Conservation (phyloP, 306 rosid genomes). For the Sphenostylis stenocarpa region DNA sequence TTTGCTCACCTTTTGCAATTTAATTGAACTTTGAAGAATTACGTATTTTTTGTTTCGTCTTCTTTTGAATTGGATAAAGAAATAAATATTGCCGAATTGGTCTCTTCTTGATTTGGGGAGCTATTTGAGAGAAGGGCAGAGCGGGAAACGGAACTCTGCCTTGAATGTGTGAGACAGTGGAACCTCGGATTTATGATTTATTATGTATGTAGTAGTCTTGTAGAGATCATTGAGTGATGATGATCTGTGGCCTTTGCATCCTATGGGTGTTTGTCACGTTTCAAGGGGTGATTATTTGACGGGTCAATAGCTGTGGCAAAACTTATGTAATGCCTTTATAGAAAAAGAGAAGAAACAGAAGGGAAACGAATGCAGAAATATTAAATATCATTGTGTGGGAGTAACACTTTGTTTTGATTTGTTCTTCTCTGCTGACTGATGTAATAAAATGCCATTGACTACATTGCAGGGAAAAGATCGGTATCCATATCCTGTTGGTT, state of each 20-base stretch:
- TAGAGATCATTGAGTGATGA: no score
- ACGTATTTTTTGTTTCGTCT: background rate
- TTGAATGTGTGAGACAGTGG: no score
- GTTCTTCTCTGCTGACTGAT: constrained; percentile 13
- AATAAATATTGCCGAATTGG: no score
- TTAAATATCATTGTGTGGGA: background rate
- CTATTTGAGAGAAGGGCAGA: no score
- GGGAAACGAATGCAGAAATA: background rate
- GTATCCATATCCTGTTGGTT: constrained; percentile 87
- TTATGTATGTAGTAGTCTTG: no score
- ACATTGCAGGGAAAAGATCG: constrained; percentile 82
- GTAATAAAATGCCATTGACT: constrained; percentile 11
- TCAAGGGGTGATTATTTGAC: background rate
- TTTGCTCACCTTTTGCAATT: background rate
- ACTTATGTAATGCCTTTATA: background rate
- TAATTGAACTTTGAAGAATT: background rate
- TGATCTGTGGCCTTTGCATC: no score
- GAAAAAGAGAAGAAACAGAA: background rate
- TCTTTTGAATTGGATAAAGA: no score
- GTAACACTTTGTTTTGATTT: background rate
- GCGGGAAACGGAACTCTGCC: no score
- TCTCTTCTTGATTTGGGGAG: no score
- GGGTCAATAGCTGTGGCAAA: background rate
- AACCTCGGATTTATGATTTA: no score
- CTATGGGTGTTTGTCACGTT: background rate